Evolutionary conservation across 257 asterid species (phyloP).

Genomic region (Ballota nigra): DNA sequence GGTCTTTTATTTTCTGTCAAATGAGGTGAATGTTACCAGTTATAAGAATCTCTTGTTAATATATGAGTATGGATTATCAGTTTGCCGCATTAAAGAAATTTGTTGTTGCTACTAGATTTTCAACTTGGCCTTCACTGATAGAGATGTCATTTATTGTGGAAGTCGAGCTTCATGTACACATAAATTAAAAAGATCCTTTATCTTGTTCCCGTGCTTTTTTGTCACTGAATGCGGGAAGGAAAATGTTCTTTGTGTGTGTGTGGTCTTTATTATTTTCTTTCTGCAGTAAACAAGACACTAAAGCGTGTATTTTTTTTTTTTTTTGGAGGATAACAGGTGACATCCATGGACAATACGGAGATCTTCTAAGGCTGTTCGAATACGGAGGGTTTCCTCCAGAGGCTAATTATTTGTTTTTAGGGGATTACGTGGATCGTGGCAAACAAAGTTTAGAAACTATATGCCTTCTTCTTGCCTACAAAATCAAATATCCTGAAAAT

Average conservation of each 20-base stretch:
- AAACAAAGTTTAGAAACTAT: slow-evolving; percentile 73
- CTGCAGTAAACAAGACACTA: not conserved
- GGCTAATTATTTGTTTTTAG: slow-evolving; percentile 71
- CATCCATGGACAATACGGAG: slow-evolving; percentile 74
- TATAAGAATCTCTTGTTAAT: not conserved
- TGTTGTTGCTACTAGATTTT: not conserved
- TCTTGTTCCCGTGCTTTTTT: not conserved
- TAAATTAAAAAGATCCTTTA: not conserved
- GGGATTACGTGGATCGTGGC: slow-evolving; percentile 79
- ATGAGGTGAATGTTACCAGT: not conserved
- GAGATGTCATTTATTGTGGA: slow-evolving; percentile 2
- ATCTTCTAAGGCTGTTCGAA: slow-evolving; percentile 68
- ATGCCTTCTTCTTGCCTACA: slow-evolving; percentile 76
- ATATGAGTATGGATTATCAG: not conserved
- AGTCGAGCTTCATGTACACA: not conserved
- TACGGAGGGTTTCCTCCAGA: slow-evolving; percentile 79
- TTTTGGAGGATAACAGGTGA: slow-evolving; percentile 48
- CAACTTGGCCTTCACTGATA: not conserved
- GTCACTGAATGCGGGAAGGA: not conserved
- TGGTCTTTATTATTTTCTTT: not conserved
- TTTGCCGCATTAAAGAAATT: not conserved
- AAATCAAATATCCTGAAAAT: slow-evolving; percentile 72
- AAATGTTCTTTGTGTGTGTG: not conserved
- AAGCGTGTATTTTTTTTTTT: not conserved
- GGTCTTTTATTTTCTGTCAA: not conserved